Percentiles rank a stretch among this genome's conserved stretches.
Evolutionary conservation across 2,329 filamentous ascomycete genomes (phyloP).

Genomic region (Trichophyton verrucosum): DNA sequence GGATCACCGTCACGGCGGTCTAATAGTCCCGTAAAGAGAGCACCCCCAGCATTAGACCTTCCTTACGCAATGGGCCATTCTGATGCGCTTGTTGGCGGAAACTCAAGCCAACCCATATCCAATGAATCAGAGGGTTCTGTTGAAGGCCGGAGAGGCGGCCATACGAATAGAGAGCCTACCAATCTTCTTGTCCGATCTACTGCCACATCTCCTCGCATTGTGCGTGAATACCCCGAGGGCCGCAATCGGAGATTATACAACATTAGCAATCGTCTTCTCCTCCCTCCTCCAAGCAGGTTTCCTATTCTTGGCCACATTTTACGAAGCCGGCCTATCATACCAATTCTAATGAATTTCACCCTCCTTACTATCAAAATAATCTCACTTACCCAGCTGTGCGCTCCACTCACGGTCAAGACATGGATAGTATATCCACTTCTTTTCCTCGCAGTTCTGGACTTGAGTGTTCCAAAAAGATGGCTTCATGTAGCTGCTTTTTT

Average conservation of each 20-base stretch:
- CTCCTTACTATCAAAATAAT: constrained; percentile 55
- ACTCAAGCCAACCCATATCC: not conserved
- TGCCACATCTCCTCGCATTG: not conserved
- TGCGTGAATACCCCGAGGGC: not conserved
- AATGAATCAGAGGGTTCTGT: not conserved
- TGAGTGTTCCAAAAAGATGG: constrained; percentile 27
- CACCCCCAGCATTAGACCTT: constrained; percentile 1
- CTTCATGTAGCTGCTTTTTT: constrained; percentile 32
- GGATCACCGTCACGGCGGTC: constrained; percentile 13
- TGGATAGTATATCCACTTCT: constrained; percentile 57
- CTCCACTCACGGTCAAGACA: constrained; percentile 55
- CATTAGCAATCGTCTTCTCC: constrained; percentile 24
- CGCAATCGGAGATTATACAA: constrained; percentile 5
- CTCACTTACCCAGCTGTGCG: constrained; percentile 55
- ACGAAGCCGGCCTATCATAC: constrained; percentile 15
- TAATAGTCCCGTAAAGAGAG: constrained; percentile 14
- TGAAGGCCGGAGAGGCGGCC: not conserved
- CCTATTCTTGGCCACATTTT: constrained; percentile 18
- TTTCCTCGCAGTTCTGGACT: constrained; percentile 54
- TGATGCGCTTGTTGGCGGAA: not conserved
- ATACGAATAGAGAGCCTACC: not conserved
- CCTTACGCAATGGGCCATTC: not conserved
- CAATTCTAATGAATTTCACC: constrained; percentile 24
- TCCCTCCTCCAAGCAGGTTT: constrained; percentile 31
- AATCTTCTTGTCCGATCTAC: not conserved